Percentiles rank a stretch among this genome's conserved stretches.
These are phyloP conservation scores for Rhodotorula sp. DNA, from an alignment of 1,284 basidiomycete species.

Conservation along the genomic window DNA sequence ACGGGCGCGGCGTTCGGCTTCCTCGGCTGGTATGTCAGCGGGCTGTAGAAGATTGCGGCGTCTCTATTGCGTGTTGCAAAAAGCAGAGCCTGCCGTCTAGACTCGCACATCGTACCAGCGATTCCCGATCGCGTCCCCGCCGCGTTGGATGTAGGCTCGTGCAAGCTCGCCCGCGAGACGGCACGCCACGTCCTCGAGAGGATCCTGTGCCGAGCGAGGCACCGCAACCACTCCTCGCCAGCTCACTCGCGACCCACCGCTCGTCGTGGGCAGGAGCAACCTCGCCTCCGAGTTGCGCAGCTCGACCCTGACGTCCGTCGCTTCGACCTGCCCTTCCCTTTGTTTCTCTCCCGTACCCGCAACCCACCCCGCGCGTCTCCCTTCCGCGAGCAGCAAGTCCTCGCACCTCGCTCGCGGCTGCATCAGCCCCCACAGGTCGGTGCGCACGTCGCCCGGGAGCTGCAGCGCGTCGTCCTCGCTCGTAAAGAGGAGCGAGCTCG, in stretches of 20 bases:
- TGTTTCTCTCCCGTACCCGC: not conserved
- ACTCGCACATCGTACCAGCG: too few relatives aligned
- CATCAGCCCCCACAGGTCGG: slow-evolving; percentile 16
- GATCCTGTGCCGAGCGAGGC: not conserved
- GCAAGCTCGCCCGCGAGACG: too few relatives aligned
- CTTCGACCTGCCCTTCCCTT: not conserved
- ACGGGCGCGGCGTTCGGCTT: slow-evolving; percentile 62
- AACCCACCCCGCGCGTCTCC: not conserved
- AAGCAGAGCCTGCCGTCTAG: not conserved
- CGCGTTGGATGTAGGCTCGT: too few relatives aligned
- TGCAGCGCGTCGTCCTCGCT: slow-evolving; percentile 10
- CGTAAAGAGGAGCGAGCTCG: slow-evolving; percentile 3
- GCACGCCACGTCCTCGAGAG: not conserved
- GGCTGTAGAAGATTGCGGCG: slow-evolving; percentile 9
- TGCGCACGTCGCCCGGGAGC: slow-evolving; percentile 6
- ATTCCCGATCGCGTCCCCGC: too few relatives aligned
- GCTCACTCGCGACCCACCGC: not conserved
- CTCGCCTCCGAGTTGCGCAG: not conserved
- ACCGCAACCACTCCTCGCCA: not conserved
- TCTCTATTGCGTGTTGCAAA: not conserved
- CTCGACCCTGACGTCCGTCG: slow-evolving; percentile 18
- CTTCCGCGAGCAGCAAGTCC: slow-evolving; percentile 13
- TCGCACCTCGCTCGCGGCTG: slow-evolving; percentile 25
- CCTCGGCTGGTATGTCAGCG: slow-evolving; percentile 31
- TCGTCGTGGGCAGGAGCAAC: not conserved